Percentiles rank a stretch among this genome's conserved stretches.
Evolutionary conservation across 768 basidiomycete genomes (phyloP).

Genomic region (Multifurca ochricompacta): DNA sequence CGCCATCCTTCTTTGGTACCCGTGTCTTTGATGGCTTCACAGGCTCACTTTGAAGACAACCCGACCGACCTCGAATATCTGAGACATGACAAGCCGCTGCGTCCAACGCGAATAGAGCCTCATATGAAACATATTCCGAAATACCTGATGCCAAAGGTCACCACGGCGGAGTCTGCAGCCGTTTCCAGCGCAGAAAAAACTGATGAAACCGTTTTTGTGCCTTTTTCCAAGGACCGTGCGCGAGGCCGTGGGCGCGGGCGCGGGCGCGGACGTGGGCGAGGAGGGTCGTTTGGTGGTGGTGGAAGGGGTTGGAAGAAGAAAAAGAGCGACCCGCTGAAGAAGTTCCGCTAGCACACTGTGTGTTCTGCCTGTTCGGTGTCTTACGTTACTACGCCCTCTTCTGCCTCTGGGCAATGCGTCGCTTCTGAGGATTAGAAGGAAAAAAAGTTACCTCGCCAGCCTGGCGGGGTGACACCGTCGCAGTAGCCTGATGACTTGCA

Average conservation of each 20-base stretch:
- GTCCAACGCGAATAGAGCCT: conserved; percentile 81
- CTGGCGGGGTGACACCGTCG: too few species aligned
- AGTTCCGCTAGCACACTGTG: conserved; percentile 36
- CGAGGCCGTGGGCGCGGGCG: conserved; percentile 43
- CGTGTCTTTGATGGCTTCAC: too few species aligned
- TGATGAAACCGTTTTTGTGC: conserved; percentile 48
- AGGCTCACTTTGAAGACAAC: conserved; percentile 98
- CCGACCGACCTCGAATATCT: conserved; percentile 88
- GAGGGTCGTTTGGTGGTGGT: conserved; percentile 34
- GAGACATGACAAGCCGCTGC: conserved; percentile 89
- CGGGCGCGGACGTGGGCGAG: conserved; percentile 41
- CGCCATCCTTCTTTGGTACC: too few species aligned
- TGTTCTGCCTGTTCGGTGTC: neutral
- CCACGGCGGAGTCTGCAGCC: conserved; percentile 43
- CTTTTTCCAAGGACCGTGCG: conserved; percentile 55
- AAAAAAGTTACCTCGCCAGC: too few species aligned
- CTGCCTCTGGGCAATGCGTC: too few species aligned
- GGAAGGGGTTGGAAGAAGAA: conserved; percentile 44
- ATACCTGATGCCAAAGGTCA: conserved; percentile 81
- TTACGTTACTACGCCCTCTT: neutral
- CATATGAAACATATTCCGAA: conserved; percentile 96
- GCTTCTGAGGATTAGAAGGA: too few species aligned
- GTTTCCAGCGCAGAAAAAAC: conserved; percentile 13
- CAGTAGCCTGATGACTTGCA: too few species aligned
- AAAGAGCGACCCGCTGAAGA: conserved; percentile 77